Evolutionary conservation across 371 early-diverging fungal species (phyloP).

Genomic region (Saksenaea vasiformis): DNA sequence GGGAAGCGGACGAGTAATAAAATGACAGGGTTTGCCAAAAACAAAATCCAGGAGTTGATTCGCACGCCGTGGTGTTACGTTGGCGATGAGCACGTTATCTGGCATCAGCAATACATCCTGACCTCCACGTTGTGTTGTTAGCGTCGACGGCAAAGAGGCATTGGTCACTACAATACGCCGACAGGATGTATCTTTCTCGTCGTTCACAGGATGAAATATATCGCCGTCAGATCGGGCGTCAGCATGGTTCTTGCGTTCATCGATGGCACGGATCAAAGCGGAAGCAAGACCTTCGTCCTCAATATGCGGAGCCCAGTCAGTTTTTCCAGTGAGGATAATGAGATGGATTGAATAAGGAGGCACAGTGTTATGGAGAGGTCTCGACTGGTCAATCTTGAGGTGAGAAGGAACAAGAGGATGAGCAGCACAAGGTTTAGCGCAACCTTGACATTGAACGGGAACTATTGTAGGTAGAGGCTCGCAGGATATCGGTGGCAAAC

Average conservation of each 20-base stretch:
- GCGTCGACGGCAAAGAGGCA: constrained; percentile 23
- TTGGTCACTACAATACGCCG: constrained; percentile 37
- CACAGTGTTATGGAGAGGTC: constrained; percentile 36
- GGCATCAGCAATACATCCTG: constrained; percentile 35
- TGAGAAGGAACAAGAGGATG: constrained; percentile 30
- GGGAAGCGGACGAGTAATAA: constrained; percentile 28
- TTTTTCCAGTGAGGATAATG: constrained; percentile 35
- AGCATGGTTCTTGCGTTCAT: constrained; percentile 17
- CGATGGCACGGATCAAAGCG: constrained; percentile 23
- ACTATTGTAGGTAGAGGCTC: constrained; percentile 25
- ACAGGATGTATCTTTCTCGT: background rate
- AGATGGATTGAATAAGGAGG: constrained; percentile 40
- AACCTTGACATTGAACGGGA: constrained; percentile 27
- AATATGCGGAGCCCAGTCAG: constrained; percentile 40
- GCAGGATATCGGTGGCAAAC: constrained; percentile 27
- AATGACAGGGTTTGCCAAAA: constrained; percentile 29
- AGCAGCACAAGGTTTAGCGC: constrained; percentile 30
- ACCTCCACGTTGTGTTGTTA: constrained; percentile 22
- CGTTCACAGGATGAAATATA: constrained; percentile 21
- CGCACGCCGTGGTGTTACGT: constrained; percentile 30
- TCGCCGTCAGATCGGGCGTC: background rate
- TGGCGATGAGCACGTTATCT: constrained; percentile 41
- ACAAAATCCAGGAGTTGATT: constrained; percentile 32
- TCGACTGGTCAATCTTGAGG: constrained; percentile 36
- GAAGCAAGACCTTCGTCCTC: constrained; percentile 41